Conservation (phyloP, 192 early-diverging fungal species). For the Coemansia sp. region DNA sequence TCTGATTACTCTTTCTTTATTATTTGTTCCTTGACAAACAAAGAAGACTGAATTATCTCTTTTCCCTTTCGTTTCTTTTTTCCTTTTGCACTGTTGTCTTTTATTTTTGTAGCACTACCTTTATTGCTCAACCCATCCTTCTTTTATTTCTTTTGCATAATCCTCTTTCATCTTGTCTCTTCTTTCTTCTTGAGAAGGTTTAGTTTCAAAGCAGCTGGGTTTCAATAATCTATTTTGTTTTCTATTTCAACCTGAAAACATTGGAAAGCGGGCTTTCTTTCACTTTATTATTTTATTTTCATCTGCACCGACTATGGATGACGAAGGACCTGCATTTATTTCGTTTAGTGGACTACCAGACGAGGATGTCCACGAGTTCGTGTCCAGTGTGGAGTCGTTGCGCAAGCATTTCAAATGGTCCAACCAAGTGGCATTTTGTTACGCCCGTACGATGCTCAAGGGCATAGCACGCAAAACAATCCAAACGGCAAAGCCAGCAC, state of each 20-base stretch:
- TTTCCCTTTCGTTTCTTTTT: not conserved
- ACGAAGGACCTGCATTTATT: constrained; percentile 54
- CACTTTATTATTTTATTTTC: not conserved
- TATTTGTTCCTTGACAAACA: not conserved
- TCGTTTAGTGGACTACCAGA: constrained; percentile 50
- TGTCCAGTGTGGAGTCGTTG: constrained; percentile 43
- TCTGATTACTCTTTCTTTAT: not conserved
- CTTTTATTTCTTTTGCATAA: not conserved
- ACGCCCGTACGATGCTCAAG: constrained; percentile 54
- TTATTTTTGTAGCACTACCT: too few relatives aligned
- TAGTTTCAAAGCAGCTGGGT: too few relatives aligned
- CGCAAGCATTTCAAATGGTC: constrained; percentile 57
- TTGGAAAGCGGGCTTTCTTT: constrained; percentile 2
- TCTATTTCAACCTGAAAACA: not conserved
- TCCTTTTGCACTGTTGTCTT: not conserved
- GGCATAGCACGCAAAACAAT: constrained; percentile 43
- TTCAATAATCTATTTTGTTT: not conserved
- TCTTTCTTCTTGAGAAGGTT: not conserved
- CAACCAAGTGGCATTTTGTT: constrained; percentile 49
- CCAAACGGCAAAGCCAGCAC: constrained; percentile 8
- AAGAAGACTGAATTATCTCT: not conserved
- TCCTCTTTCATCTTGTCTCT: not conserved
- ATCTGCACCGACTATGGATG: constrained; percentile 22
- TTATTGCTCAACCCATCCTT: not conserved
- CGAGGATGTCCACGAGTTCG: constrained; percentile 48